A percentile compares a stretch with the other conserved stretches of the same genome.
phyloP scores from a whole-genome alignment of 305 asterid species.

The Fraxinus latifolia region DNA sequence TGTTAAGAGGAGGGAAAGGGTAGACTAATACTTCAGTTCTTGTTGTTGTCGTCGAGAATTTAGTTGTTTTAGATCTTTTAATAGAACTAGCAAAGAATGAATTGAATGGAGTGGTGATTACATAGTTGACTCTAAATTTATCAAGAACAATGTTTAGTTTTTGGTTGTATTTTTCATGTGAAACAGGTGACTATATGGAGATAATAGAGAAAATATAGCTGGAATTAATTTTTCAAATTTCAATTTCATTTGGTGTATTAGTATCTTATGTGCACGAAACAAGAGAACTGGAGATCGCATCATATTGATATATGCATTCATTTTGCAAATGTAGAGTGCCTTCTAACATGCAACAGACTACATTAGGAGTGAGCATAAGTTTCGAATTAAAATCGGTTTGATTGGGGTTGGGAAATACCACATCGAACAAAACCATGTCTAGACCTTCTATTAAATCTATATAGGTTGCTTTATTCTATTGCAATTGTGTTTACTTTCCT shows the following conservation, averaged over 20 bases:
- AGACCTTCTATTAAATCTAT: no score
- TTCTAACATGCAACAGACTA: neutral
- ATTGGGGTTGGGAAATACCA: no score
- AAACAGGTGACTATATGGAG: neutral
- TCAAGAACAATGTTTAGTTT: no score
- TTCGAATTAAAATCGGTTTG: no score
- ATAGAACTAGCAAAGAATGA: neutral
- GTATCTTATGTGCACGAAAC: neutral
- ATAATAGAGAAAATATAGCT: neutral
- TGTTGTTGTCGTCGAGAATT: neutral
- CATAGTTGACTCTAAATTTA: neutral
- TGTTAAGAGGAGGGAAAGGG: neutral
- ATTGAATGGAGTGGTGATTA: neutral
- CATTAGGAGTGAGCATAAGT: neutral
- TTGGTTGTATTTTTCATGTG: neutral
- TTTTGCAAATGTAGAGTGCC: neutral
- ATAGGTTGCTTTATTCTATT: no score
- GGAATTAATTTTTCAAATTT: neutral
- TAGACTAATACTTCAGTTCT: neutral
- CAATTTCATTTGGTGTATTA: no score
- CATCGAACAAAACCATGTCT: no score
- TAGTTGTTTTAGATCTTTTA: neutral
- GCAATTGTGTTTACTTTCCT: no score
- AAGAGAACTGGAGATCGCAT: neutral
- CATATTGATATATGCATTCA: neutral